Base-by-base conservation (phyloP, 768 basidiomycete species). In the Amanita inopinata region DNA sequence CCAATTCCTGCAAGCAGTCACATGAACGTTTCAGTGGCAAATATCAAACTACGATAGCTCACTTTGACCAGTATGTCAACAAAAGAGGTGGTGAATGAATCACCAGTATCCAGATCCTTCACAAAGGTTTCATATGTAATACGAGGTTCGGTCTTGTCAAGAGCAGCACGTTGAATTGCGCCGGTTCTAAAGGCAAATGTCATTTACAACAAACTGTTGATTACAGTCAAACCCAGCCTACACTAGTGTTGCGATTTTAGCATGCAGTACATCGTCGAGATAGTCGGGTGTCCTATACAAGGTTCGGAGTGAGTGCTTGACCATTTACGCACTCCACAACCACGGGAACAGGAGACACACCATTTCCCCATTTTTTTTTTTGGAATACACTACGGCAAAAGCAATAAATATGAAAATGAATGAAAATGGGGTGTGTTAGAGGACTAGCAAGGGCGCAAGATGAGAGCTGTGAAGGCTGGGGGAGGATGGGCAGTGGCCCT, bases 61-160 rank as follows among this genome's bases (percentile, higher is more conserved):
- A 88, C 86, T 64, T 82, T 83, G 54, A 88, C 86, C 33, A 89
- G 67, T 36, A 83, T 72, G 46, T 88, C 85, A 45, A 87, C 62
- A 38, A 89, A 56, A 0, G 80, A 72, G 3, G 84, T 74, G 0
- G 85, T 87, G 59, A 89, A 88, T 0, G 83, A 78, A 56, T 89
- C 86, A 11, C 84, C 85, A 17, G 71, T 71, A 54, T 88, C 84
- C 37, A 89, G 64, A 20, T 85, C 82, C 50, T 80, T 73, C 14
- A 87, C 80, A 49, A 89, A 87, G 20, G 71, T 60, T 58, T 87
- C 80, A 55, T 83, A 88, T 41, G 67, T 78, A 48, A 88, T 85
- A 30, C 63, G 61, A 2, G 80, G 71, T 52, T 82, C 80, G 24
- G 54, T 54, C 49, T 76, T 76, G 56, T 87, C 85, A 19, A 83